Evolutionary conservation across 305 asterid species (phyloP).

Genomic region (Fraxinus floribunda): DNA sequence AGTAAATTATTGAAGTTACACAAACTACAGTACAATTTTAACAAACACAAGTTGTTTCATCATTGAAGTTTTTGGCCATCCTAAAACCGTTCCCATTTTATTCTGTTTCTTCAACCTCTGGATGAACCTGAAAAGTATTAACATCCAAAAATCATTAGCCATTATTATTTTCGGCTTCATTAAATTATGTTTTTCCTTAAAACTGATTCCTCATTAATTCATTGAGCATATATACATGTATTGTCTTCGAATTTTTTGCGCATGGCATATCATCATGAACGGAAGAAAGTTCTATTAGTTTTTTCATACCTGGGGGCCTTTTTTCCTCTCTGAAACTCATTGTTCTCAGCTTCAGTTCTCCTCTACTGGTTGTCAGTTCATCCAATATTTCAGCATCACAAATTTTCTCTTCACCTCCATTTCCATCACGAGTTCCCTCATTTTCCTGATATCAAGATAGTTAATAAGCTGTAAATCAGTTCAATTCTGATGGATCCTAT

Average conservation of each 20-base stretch:
- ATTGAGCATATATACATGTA: not conserved
- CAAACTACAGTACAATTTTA: not conserved
- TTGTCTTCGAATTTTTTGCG: not conserved
- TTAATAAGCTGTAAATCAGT: not conserved
- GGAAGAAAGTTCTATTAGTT: not conserved
- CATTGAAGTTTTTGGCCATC: not conserved
- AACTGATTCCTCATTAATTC: not conserved
- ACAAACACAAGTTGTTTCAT: not conserved
- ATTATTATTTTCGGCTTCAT: not conserved
- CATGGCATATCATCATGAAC: not conserved
- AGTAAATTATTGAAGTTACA: not conserved
- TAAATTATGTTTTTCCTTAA: not conserved
- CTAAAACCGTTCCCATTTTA: not conserved
- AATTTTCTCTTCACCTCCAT: slow-evolving; percentile 30
- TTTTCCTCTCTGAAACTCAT: slow-evolving; percentile 44
- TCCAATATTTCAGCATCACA: slow-evolving; percentile 56
- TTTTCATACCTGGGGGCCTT: slow-evolving; percentile 35
- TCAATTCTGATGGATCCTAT: not conserved
- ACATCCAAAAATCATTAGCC: not conserved
- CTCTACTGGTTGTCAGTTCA: slow-evolving; percentile 63
- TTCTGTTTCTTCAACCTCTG: slow-evolving; percentile 24
- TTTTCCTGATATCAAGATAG: slow-evolving; percentile 29
- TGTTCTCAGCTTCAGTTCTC: slow-evolving; percentile 57
- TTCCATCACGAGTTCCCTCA: slow-evolving; percentile 18
- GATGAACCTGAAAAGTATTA: slow-evolving; percentile 32